Percentiles rank a stretch among this genome's conserved stretches.
phyloP scores from a whole-genome alignment of 495 filamentous ascomycete species.

The Penicillium fimorum region DNA sequence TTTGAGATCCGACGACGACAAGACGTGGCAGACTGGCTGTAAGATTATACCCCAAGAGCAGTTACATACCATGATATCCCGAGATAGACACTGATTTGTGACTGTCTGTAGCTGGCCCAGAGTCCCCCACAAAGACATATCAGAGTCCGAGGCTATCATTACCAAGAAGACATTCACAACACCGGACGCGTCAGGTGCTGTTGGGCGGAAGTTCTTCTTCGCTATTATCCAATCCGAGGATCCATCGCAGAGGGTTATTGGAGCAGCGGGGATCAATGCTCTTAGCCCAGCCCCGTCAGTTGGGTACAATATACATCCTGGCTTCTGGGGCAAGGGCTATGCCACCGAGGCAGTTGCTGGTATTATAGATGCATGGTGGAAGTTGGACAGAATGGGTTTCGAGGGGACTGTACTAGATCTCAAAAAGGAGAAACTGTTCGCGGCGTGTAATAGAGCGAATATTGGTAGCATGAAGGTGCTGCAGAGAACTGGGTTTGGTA shows the following conservation, averaged over 20 bases:
- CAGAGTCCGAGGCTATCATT: conserved; percentile 24
- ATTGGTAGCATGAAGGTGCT: conserved; percentile 27
- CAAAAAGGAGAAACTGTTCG: conserved; percentile 21
- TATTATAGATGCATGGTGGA: conserved; percentile 27
- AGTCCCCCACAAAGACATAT: conserved; percentile 17
- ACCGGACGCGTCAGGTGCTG: conserved; percentile 26
- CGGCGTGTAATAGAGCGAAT: conserved; percentile 25
- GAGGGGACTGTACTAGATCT: not conserved
- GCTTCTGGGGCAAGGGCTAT: conserved; percentile 25
- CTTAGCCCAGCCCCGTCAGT: conserved; percentile 28
- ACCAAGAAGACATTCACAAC: conserved; percentile 21
- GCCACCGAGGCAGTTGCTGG: conserved; percentile 23
- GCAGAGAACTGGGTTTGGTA: conserved; percentile 20
- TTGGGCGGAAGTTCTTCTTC: conserved; percentile 26
- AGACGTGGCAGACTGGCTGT: conserved; percentile 33
- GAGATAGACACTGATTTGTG: not conserved
- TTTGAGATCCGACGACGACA: conserved; percentile 24
- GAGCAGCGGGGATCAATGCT: conserved; percentile 24
- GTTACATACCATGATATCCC: not conserved
- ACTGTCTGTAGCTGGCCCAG: conserved; percentile 20
- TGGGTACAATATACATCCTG: conserved; percentile 29
- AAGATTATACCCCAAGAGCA: conserved; percentile 6
- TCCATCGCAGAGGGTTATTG: conserved; percentile 20
- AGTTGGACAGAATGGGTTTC: conserved; percentile 11
- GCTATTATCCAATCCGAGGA: conserved; percentile 18